phyloP scores from a whole-genome alignment of 331 rosid genomes.

The Cydonia oblonga region DNA sequence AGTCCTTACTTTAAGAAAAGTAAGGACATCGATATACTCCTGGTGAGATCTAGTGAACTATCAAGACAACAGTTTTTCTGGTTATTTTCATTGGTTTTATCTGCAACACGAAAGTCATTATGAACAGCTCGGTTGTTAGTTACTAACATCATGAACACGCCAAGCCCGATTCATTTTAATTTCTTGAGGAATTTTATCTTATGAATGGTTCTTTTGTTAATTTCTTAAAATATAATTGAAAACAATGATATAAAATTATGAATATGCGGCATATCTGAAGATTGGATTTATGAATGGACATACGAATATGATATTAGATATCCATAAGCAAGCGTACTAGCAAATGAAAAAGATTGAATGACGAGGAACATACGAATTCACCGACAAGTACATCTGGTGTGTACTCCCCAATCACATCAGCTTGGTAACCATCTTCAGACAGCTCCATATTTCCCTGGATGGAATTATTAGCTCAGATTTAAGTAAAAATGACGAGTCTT shows the following conservation, averaged over 20 bases:
- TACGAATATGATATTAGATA: background rate
- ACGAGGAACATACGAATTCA: slow-evolving; percentile 58
- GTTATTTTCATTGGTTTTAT: background rate
- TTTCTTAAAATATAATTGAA: slow-evolving; percentile 1
- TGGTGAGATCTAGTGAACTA: too few relatives aligned
- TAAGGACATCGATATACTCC: too few relatives aligned
- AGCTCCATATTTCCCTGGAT: slow-evolving; percentile 74
- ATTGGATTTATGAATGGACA: background rate
- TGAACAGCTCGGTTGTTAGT: background rate
- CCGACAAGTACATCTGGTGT: slow-evolving; percentile 88
- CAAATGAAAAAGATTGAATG: background rate
- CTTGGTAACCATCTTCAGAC: slow-evolving; percentile 65
- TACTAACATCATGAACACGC: background rate
- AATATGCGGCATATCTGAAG: background rate
- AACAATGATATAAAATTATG: background rate
- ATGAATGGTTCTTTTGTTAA: background rate
- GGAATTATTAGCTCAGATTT: slow-evolving; percentile 17
- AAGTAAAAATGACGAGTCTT: background rate
- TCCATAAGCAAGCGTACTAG: background rate
- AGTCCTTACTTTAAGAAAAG: too few relatives aligned
- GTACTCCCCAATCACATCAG: slow-evolving; percentile 84
- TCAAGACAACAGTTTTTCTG: background rate
- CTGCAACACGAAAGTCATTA: background rate
- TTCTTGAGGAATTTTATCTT: background rate
- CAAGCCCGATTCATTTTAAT: background rate